Base-by-base conservation (phyloP, 352 stramenopile species). In the Phytophthora pini region DNA sequence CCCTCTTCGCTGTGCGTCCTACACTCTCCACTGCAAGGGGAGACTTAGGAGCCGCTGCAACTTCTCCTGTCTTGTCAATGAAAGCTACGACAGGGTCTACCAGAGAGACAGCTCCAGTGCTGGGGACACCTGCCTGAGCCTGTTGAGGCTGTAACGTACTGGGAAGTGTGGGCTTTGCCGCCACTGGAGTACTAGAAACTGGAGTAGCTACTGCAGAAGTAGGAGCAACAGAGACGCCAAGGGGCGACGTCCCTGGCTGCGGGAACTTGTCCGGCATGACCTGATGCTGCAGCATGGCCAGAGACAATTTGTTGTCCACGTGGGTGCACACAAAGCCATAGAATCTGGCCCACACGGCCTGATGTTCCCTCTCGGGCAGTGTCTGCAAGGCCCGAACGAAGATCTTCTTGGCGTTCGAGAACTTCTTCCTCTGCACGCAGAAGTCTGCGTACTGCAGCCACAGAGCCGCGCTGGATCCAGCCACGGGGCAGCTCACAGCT, bases 371-470 rank as follows among this genome's bases (percentile, higher is more conserved):
- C 43, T 80, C 75, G 5, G 72, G 50, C 31, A 89, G 65, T 4
- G 78, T 68, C 29, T 78, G 45, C 36, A 92, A 39, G 15, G 76
- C 85, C 2, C 85, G 80, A 31, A 89, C 69, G 53, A 90, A 92
- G 49, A 93, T 71, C 70, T 93, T 93, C 20, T 82, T 60, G 17
- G 85, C 85, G 65, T 92, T 93, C 6, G 81, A 88, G 38, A 85
- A 82, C 56, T 92, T 92, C 50, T 84, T 82, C 48, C 85, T 74
- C 27, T 93, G 79, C 45, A 91, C 57, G 58, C 84, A 93, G 57
- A 93, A 93, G 46, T 76, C 61, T 27, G 84, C 83, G 43, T 92
- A 93, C 58, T 87, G 72, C 15, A 90, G 66, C 82, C 81, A 93
- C 26, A 90, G 58, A 8, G 57, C 52, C 4, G 57, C 72, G 51